Base-by-base conservation (phyloP, 495 filamentous ascomycete species). In the Lasiosphaeria ovina region DNA sequence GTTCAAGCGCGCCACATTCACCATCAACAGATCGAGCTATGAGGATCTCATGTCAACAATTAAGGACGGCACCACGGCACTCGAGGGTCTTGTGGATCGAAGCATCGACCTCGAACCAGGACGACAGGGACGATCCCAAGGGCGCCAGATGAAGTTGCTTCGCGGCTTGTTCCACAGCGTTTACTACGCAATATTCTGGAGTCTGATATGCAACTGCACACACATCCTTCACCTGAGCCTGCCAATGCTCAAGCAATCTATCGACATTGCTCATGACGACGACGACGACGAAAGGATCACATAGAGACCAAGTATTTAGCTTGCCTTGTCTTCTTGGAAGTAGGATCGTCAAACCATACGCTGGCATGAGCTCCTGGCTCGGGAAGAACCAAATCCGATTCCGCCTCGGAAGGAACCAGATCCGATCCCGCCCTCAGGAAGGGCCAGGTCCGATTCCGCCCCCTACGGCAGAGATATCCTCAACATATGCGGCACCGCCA, bases 61-160 rank as follows among this genome's bases (percentile, higher is more conserved):
- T 11, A 62, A 63, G 31, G 68, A 74, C 12, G 69, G 64, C 50
- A 71, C 76, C 24, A 63, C 62, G 1, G 69, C 64, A 12, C 63
- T 79, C 34, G 72, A 73, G 58, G 66, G 63, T n/a, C 63, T 78
- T 11, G 65, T 71, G 1, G 58, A 57, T 2, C 62, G 57, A 3
- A 73, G 69, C 45, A 62, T 74, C 34, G 67, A 71, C n/a, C 57
- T 77, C 9, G 67, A 72, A 40, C 69, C 70, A 0, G 42, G 40
- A 12, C 51, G 72, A 10, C 51, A 47, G 35, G 54, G 58, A 5
- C 59, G 62, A 24, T 71, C 69, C 0, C 62, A 64, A 35, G 60
- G 38, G 51, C 66, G 64, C 35, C 35, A 71, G 6, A 54, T 74
- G 33, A 60, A 60, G 6, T 50, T 70, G 16, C 62, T 77, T 24